Base-by-base conservation (phyloP, 768 basidiomycete genomes). In the Podaxis sp. region DNA sequence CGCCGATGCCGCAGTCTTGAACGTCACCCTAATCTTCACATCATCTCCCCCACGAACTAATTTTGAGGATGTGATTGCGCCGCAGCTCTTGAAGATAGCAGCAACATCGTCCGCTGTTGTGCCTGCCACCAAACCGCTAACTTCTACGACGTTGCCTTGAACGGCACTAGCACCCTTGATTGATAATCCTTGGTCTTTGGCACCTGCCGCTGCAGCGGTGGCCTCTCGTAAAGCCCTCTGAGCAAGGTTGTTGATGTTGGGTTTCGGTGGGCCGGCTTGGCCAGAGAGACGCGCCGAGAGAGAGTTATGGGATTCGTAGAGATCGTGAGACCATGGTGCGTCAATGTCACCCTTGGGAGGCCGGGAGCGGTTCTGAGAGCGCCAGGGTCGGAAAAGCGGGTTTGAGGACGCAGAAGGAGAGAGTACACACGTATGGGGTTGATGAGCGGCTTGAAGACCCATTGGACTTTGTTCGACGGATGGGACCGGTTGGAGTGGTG, bases 41-140 rank as follows among this genome's bases (percentile, higher is more conserved):
- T 74, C 72, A 48, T 80, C 78, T 70, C 56, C 67, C 67, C 66
- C 65, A 69, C 53, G 69, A 65, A 77, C 64, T 16, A 80, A 71
- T 53, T 76, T 78, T 36, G 77, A 75, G 16, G 79, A 76, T 35
- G 82, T 79, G 63, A 90, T 85, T 18, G 82, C 74, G 5, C 90
- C 90, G 66, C 91, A 91, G 23, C 87, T 85, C 63, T 88, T 87
- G 79, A 94, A 94, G 57, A 93, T 93, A 25, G 91, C 90, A 69
- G 85, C 83, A 51, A 94, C 91, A 70, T 94, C 92, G 14, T 89
- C 91, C 14, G 88, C 80, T 6, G 89, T 92, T 25, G 92, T 93
- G 1, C 91, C 92, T 10, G 74, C 73, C 9, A 87, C 88, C 23
- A 94, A 73, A 2, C 89, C 90, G 2, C 83, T 77, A 23, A 94